Conservation (phyloP, 1,284 basidiomycete genomes). For the Inonotus hispidus region DNA sequence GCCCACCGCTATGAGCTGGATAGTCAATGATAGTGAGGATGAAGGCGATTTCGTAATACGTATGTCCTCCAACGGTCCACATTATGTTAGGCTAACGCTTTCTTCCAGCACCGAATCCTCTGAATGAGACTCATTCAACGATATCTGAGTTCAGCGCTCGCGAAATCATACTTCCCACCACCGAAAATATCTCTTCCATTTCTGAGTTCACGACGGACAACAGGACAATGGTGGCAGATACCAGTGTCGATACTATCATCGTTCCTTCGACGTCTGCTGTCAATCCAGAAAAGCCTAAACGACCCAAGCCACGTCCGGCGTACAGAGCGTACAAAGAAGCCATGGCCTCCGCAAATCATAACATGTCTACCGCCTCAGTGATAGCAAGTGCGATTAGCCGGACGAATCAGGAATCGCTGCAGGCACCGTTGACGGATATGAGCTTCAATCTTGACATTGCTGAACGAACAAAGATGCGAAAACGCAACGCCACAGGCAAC, state of each 20-base stretch:
- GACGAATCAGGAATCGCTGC: neutral
- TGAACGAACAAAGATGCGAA: conserved; percentile 42
- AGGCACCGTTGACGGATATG: neutral
- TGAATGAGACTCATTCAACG: neutral
- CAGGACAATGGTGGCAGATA: neutral
- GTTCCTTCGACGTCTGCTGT: neutral
- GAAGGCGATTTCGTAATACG: neutral
- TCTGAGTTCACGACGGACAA: conserved; percentile 7
- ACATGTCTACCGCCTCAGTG: neutral
- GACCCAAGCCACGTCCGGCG: conserved; percentile 13
- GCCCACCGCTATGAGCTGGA: conserved; percentile 1
- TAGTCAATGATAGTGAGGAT: conserved; percentile 16
- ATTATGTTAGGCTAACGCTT: neutral
- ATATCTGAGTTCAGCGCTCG: conserved; percentile 10
- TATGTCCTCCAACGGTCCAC: neutral
- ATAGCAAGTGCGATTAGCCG: neutral
- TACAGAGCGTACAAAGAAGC: neutral
- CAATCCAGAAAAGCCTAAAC: conserved; percentile 5
- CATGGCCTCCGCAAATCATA: neutral
- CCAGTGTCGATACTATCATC: neutral
- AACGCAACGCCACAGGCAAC: neutral
- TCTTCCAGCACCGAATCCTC: neutral
- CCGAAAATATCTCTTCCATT: neutral
- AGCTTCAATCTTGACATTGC: conserved; percentile 34
- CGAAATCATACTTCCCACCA: neutral